These are phyloP conservation scores for Rhizomucor pusillus DNA, from an alignment of 371 early-diverging fungal genomes.

Conservation along the genomic window DNA sequence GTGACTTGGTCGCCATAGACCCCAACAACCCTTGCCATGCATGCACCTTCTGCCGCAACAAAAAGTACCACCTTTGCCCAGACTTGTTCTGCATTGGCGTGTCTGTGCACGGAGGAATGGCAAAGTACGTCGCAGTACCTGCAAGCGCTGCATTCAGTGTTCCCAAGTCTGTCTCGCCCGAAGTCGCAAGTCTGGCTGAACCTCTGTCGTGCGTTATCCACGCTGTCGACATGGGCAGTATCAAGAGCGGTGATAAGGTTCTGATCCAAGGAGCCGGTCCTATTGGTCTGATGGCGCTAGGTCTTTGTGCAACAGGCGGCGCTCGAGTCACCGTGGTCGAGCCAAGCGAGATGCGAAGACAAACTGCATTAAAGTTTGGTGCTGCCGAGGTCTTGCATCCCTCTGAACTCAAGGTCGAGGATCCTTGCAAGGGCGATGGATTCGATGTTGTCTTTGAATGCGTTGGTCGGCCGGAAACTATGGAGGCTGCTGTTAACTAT, in stretches of 20 bases:
- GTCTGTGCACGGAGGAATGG: slow-evolving; percentile 56
- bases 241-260: slow-evolving; percentile 43
- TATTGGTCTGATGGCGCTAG: slow-evolving; percentile 53
- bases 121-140: slow-evolving; percentile 51
- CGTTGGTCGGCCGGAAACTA: slow-evolving; percentile 50
- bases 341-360: slow-evolving; percentile 43
- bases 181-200: slow-evolving; percentile 52
- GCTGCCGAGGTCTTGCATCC: slow-evolving; percentile 31
- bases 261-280: slow-evolving; percentile 57
- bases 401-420: slow-evolving; percentile 28
- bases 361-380: slow-evolving; percentile 42
- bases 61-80: slow-evolving; percentile 49
- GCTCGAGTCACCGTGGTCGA: slow-evolving; percentile 49
- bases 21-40: slow-evolving; percentile 55
- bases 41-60: slow-evolving; percentile 51
- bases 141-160: slow-evolving; percentile 38
- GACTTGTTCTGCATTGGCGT: slow-evolving; percentile 51
- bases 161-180: slow-evolving; percentile 37
- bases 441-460: slow-evolving; percentile 61
- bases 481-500: slow-evolving; percentile 40
- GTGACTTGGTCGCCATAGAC: slow-evolving; percentile 50
- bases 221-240: slow-evolving; percentile 50
- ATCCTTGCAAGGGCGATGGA: slow-evolving; percentile 41
- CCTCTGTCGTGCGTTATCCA: slow-evolving; percentile 60
- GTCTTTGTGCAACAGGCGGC: slow-evolving; percentile 37